phyloP scores from a whole-genome alignment of 2,329 filamentous ascomycete genomes.

The Fusarium zealandicum region DNA sequence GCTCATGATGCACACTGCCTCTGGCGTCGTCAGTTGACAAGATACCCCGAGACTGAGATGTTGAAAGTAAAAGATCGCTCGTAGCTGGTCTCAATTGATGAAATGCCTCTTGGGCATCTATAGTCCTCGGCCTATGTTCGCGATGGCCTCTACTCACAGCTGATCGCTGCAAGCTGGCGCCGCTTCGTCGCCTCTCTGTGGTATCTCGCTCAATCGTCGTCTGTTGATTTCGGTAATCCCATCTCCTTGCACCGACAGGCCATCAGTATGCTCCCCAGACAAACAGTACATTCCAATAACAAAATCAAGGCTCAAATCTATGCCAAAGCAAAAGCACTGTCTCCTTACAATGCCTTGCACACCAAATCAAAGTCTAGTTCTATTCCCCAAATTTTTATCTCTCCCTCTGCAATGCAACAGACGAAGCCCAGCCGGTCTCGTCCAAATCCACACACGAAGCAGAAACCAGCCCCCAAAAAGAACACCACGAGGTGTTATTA shows the following conservation, averaged over 20 bases:
- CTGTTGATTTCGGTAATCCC: background rate
- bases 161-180: background rate
- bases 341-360: conserved; percentile 20
- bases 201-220: background rate
- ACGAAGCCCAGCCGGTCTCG: conserved; percentile 9
- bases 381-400: conserved; percentile 30
- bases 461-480: conserved; percentile 34
- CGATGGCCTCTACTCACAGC: background rate
- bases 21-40: no score
- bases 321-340: conserved; percentile 24
- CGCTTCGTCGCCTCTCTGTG: background rate
- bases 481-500: conserved; percentile 36
- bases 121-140: background rate
- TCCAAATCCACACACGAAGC: conserved; percentile 21
- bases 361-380: conserved; percentile 28
- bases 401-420: conserved; percentile 33
- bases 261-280: conserved; percentile 2
- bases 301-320: conserved; percentile 25
- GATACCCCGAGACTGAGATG: background rate
- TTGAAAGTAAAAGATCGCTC: background rate
- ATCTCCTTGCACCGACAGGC: conserved; percentile 8
- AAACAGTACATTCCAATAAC: conserved; percentile 5
- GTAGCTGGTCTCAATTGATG: conserved; percentile 17
- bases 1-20: no score
- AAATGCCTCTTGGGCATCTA: conserved; percentile 8